These are phyloP conservation scores for Neurospora sublineolata DNA, from an alignment of 495 filamentous ascomycete species.

Conservation along the genomic window DNA sequence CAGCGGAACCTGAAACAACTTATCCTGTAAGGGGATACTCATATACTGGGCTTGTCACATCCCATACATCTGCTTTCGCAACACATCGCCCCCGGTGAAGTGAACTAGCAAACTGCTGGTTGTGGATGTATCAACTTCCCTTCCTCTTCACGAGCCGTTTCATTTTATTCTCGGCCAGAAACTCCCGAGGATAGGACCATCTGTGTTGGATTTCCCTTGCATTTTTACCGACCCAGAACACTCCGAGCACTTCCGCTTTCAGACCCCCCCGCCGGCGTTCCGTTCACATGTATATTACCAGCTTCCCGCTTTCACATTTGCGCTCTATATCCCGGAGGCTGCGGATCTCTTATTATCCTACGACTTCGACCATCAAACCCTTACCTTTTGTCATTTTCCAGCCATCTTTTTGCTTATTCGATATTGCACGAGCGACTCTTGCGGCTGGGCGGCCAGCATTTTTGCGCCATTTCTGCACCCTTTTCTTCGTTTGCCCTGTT, in stretches of 20 bases:
- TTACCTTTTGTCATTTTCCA: neutral
- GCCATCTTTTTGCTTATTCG: neutral
- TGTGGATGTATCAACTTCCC: neutral
- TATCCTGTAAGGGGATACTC: constrained; percentile 58
- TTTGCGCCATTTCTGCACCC: neutral
- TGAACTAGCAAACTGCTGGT: neutral
- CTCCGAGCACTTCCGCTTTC: neutral
- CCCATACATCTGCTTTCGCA: neutral
- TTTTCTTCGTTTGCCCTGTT: neutral
- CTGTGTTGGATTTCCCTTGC: neutral
- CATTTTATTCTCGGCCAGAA: neutral
- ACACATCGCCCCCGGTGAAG: neutral
- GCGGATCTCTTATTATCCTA: neutral
- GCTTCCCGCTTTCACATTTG: neutral
- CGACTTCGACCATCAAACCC: neutral
- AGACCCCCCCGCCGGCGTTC: neutral
- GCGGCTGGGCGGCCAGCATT: neutral
- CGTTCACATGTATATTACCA: neutral
- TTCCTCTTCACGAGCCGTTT: neutral
- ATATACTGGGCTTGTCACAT: neutral
- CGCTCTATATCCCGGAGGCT: neutral
- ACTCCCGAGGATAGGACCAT: neutral
- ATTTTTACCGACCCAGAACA: neutral
- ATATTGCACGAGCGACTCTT: neutral
- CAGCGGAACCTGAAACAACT: constrained; percentile 92